Conservation (phyloP, 768 basidiomycete genomes). For the Suillus occidentalis region DNA sequence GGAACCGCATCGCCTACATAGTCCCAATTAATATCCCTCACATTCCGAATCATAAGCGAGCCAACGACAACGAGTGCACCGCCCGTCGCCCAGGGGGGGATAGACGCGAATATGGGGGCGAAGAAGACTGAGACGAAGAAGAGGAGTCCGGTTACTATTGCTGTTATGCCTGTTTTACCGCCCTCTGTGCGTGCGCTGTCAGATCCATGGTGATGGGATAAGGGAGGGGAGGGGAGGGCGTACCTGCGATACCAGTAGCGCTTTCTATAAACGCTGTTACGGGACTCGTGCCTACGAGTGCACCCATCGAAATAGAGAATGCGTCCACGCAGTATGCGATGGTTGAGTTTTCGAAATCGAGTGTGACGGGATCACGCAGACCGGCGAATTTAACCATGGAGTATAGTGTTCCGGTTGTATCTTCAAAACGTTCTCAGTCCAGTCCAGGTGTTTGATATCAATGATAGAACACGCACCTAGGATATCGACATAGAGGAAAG, state of each 20-base stretch:
- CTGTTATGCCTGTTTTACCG: slow-evolving; percentile 84
- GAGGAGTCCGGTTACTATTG: slow-evolving; percentile 65
- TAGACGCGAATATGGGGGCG: slow-evolving; percentile 84
- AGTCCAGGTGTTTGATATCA: not conserved
- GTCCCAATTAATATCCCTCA: slow-evolving; percentile 86
- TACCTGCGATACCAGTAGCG: slow-evolving; percentile 76
- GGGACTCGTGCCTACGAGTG: slow-evolving; percentile 76
- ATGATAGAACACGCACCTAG: slow-evolving; percentile 46
- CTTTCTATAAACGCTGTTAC: slow-evolving; percentile 84
- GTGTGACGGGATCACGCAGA: slow-evolving; percentile 79
- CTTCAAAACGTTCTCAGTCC: slow-evolving; percentile 18
- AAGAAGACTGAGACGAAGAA: slow-evolving; percentile 90
- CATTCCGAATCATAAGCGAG: slow-evolving; percentile 87
- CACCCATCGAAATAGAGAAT: slow-evolving; percentile 78
- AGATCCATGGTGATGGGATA: slow-evolving; percentile 9
- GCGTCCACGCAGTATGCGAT: slow-evolving; percentile 84
- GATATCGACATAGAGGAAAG: slow-evolving; percentile 89
- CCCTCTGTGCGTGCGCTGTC: slow-evolving; percentile 54
- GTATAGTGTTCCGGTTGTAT: slow-evolving; percentile 71
- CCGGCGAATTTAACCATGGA: slow-evolving; percentile 92
- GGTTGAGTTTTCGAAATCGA: slow-evolving; percentile 84
- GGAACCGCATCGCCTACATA: slow-evolving; percentile 87
- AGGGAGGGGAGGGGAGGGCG: slow-evolving; percentile 9
- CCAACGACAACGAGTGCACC: slow-evolving; percentile 84
- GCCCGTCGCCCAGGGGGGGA: slow-evolving; percentile 86